Conservation (phyloP, 345 rosid species). For the Brassica cretica region DNA sequence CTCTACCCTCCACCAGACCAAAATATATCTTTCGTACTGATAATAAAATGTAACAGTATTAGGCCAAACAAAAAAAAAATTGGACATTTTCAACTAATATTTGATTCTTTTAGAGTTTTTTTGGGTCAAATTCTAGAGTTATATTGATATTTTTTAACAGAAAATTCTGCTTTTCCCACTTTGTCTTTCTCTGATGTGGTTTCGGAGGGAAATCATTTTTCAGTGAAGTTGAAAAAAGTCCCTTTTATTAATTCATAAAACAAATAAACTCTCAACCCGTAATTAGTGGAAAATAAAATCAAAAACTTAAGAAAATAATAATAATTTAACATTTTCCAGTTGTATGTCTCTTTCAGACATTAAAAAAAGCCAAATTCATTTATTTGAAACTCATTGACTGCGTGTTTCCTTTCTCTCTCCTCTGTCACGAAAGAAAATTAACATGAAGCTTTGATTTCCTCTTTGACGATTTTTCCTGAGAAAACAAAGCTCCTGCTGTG, state of each 20-base stretch:
- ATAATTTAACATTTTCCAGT: not conserved
- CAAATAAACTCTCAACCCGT: slow-evolving; percentile 12
- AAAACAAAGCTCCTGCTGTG: not conserved
- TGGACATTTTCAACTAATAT: not conserved
- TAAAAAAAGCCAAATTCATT: slow-evolving; percentile 35
- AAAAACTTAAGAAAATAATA: not conserved
- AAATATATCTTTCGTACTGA: not conserved
- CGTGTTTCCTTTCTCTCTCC: slow-evolving; percentile 39
- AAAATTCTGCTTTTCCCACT: not conserved
- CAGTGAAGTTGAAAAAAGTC: not conserved
- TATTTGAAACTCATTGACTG: slow-evolving; percentile 30
- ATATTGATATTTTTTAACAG: not conserved
- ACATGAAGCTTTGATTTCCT: not conserved
- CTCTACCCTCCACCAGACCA: not conserved
- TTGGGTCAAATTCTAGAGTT: no score
- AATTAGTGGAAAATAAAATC: slow-evolving; percentile 26
- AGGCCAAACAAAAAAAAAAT: not conserved
- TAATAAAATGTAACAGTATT: not conserved
- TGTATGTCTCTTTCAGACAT: slow-evolving; percentile 7
- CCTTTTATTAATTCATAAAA: not conserved
- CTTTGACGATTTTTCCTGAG: slow-evolving; percentile 2
- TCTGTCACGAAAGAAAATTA: slow-evolving; percentile 18
- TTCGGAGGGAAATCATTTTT: slow-evolving; percentile 12
- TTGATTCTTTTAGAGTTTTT: not conserved
- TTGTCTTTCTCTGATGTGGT: not conserved